Evolutionary conservation across 2,329 filamentous ascomycete species (phyloP).

Genomic region (Raffaelea ambrosiae): DNA sequence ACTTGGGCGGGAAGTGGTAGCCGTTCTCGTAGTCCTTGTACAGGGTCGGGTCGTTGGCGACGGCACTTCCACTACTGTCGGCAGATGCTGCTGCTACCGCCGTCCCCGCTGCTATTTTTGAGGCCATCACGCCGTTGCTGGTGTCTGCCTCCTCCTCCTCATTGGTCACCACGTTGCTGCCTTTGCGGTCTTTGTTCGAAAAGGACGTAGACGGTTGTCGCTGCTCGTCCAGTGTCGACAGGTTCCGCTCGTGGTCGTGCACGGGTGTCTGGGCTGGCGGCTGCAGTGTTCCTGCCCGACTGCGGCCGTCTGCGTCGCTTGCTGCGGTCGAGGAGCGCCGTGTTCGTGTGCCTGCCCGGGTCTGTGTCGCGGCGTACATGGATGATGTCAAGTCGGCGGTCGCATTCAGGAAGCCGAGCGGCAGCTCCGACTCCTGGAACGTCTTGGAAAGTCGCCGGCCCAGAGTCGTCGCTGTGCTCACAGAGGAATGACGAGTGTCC

Average conservation of each 20-base stretch:
- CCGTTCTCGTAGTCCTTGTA: conserved; percentile 46
- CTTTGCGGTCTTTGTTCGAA: background rate
- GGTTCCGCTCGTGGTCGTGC: background rate
- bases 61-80: background rate
- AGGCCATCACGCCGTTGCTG: background rate
- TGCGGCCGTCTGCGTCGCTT: background rate
- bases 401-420: conserved; percentile 38
- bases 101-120: background rate
- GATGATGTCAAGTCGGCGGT: conserved; percentile 36
- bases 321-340: conserved; percentile 7
- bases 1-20: conserved; percentile 56
- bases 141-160: background rate
- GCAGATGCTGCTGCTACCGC: background rate
- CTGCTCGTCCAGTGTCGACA: conserved; percentile 8
- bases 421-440: conserved; percentile 38
- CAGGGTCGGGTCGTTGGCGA: background rate
- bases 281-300: too few relatives aligned
- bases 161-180: background rate
- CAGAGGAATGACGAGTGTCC: background rate
- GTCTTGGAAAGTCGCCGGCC: conserved; percentile 13
- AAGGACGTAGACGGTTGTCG: background rate
- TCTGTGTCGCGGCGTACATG: conserved; percentile 16
- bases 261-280: background rate
- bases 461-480: conserved; percentile 7
- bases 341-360: conserved; percentile 8